Evolutionary conservation across 345 rosid species (phyloP).

Genomic region (Passiflora organensis): DNA sequence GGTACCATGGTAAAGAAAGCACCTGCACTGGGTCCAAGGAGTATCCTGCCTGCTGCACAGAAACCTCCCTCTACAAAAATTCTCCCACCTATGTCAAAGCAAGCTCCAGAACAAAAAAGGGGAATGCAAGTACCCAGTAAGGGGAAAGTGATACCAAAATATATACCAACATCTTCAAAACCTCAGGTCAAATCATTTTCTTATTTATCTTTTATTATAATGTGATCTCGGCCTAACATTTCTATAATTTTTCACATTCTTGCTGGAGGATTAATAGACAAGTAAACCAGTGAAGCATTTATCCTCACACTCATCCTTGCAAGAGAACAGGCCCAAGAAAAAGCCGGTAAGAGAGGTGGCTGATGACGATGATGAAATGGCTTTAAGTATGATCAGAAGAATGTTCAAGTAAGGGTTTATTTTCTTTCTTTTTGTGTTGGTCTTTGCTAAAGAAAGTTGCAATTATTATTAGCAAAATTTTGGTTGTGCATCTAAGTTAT

Average conservation of each 20-base stretch:
- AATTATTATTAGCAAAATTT: too few species aligned
- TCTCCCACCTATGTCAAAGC: slow-evolving; percentile 39
- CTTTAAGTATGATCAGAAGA: slow-evolving; percentile 47
- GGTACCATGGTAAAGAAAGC: slow-evolving; percentile 37
- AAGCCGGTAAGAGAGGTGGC: slow-evolving; percentile 32
- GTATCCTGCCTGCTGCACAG: slow-evolving; percentile 24
- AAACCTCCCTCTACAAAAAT: slow-evolving; percentile 46
- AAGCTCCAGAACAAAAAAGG: slow-evolving; percentile 46
- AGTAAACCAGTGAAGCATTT: slow-evolving; percentile 41
- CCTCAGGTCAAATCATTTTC: slow-evolving; percentile 35
- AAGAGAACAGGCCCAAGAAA: slow-evolving; percentile 48
- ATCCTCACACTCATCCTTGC: slow-evolving; percentile 25
- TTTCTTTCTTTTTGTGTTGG: background rate
- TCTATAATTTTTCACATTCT: background rate
- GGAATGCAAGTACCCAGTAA: slow-evolving; percentile 33
- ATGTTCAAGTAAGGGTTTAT: slow-evolving; percentile 44
- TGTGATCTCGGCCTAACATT: background rate
- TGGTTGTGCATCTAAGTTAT: too few species aligned
- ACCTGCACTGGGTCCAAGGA: slow-evolving; percentile 29
- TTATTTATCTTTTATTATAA: background rate
- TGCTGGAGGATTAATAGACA: slow-evolving; percentile 23
- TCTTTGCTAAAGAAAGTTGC: too few species aligned
- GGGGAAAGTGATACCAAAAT: slow-evolving; percentile 38
- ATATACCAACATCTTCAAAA: slow-evolving; percentile 32
- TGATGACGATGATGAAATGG: slow-evolving; percentile 35